Evolutionary conservation across 331 rosid species (phyloP).

Genomic region (Prunus yedoensis): DNA sequence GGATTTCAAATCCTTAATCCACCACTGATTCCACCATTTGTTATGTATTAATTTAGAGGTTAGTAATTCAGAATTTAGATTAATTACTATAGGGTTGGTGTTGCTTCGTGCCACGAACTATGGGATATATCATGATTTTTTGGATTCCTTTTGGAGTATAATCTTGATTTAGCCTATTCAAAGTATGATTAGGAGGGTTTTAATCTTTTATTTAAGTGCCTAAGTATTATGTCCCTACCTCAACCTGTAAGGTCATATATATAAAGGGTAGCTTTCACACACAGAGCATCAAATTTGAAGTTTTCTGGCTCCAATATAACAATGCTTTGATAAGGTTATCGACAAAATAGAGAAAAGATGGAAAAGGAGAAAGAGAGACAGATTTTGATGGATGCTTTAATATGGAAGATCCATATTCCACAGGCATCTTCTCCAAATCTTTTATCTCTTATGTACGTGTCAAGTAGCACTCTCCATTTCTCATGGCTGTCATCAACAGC

Average conservation of each 20-base stretch:
- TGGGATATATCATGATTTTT: no score
- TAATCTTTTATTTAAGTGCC: background rate
- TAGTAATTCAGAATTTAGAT: no score
- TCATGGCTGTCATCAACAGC: slow-evolving; percentile 20
- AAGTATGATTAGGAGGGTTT: background rate
- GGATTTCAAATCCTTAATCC: no score
- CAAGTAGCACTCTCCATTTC: background rate
- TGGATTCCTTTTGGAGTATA: no score
- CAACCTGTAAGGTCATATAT: slow-evolving; percentile 21
- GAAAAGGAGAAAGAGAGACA: background rate
- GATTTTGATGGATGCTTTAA: slow-evolving; percentile 14
- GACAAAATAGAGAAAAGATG: background rate
- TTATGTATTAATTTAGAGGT: no score
- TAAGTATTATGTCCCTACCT: slow-evolving; percentile 19
- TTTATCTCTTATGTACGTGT: slow-evolving; percentile 2
- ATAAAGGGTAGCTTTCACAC: background rate
- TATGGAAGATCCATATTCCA: slow-evolving; percentile 29
- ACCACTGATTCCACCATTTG: no score
- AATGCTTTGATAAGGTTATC: slow-evolving; percentile 3
- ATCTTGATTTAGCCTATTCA: background rate
- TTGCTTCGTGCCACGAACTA: no score
- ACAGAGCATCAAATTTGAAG: slow-evolving; percentile 22
- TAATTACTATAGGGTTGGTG: no score
- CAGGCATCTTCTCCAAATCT: slow-evolving; percentile 23
- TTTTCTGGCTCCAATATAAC: background rate